Conservation (phyloP, 495 filamentous ascomycete species). For the Apodospora peruviana region DNA sequence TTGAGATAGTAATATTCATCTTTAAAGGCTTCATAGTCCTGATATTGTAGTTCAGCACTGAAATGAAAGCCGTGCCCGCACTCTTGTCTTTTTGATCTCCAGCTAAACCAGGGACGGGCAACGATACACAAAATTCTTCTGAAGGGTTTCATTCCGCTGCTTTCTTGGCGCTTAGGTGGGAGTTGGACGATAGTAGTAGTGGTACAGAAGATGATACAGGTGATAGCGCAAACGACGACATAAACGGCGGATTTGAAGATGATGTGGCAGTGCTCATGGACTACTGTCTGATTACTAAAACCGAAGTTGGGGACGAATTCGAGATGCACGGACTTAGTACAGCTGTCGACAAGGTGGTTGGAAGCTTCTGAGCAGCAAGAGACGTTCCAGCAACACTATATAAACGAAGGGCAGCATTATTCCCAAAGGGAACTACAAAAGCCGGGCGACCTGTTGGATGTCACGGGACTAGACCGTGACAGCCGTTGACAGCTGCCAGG, state of each 20-base stretch:
- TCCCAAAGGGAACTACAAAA: conserved; percentile 22
- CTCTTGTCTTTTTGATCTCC: no score
- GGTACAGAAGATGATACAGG: background rate
- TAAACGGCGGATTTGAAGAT: conserved; percentile 31
- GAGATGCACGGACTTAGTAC: conserved; percentile 42
- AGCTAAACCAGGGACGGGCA: no score
- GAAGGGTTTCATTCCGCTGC: no score
- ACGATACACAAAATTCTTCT: no score
- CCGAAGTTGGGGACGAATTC: conserved; percentile 15
- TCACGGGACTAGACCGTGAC: no score
- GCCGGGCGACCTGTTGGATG: background rate
- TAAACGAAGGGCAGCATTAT: conserved; percentile 24
- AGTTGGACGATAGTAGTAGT: background rate
- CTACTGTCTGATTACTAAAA: conserved; percentile 37
- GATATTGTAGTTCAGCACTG: no score
- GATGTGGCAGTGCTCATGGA: conserved; percentile 35
- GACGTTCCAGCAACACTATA: conserved; percentile 26
- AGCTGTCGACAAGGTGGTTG: conserved; percentile 39
- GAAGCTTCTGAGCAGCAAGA: conserved; percentile 23
- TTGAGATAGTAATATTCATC: no score
- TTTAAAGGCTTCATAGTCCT: no score
- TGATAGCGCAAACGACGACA: conserved; percentile 8
- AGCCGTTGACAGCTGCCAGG: no score
- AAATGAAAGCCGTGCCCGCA: no score
- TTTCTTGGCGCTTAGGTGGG: no score